phyloP scores from a whole-genome alignment of 768 basidiomycete species.

The Phaffia australis region DNA sequence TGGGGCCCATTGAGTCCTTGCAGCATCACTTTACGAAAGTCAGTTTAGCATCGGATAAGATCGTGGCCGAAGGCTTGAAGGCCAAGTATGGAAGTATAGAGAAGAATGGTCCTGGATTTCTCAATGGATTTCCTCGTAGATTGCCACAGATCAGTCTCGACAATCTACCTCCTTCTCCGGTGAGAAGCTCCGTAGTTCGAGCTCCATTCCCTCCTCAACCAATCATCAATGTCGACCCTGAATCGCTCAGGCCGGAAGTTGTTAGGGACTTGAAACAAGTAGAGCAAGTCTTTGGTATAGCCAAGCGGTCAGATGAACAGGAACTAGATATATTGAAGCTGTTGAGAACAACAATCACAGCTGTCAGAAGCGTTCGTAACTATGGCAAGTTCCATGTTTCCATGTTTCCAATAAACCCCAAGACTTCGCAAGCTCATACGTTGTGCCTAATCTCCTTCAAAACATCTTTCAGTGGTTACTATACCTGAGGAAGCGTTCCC shows the following conservation, averaged over 20 bases:
- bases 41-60: slow-evolving; percentile 59
- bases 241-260: slow-evolving; percentile 62
- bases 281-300: slow-evolving; percentile 37
- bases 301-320: background rate
- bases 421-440: background rate
- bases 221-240: slow-evolving; percentile 48
- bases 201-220: slow-evolving; percentile 49
- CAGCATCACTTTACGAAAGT: slow-evolving; percentile 92
- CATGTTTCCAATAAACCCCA: background rate
- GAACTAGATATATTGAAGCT: slow-evolving; percentile 56
- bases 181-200: slow-evolving; percentile 38
- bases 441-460: background rate
- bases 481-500: slow-evolving; percentile 52
- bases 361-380: slow-evolving; percentile 71
- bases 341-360: slow-evolving; percentile 66
- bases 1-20: slow-evolving; percentile 92
- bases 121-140: background rate
- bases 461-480: slow-evolving; percentile 45
- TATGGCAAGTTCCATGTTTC: slow-evolving; percentile 39
- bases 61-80: slow-evolving; percentile 41
- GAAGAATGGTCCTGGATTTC: background rate
- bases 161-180: slow-evolving; percentile 38
- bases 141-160: slow-evolving; percentile 10
- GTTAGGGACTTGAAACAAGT: slow-evolving; percentile 61
- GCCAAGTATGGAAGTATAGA: background rate